These are phyloP conservation scores for Podila minutissima DNA, from an alignment of 192 early-diverging fungal genomes.

Conservation along the genomic window DNA sequence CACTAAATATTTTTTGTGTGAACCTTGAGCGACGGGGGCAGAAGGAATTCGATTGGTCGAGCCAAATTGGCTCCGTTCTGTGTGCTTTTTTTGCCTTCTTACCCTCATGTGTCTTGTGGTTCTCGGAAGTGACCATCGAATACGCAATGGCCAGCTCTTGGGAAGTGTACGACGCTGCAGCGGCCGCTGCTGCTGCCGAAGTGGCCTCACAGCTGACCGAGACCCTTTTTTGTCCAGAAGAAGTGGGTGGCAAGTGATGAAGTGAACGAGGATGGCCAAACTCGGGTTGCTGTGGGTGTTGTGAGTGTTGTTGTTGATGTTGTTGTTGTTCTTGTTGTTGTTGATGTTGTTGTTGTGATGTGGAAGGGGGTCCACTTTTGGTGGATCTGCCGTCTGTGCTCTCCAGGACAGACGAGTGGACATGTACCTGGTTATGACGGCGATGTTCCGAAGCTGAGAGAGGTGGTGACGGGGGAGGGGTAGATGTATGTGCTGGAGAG, in stretches of 20 bases:
- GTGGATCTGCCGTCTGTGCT: not conserved
- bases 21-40: too few species aligned
- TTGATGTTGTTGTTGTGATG: not conserved
- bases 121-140: slow-evolving; percentile 36
- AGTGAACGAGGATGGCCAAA: too few species aligned
- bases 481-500: slow-evolving; percentile 2
- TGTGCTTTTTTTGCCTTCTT: too few species aligned
- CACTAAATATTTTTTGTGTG: too few species aligned
- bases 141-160: slow-evolving; percentile 38
- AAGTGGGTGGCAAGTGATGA: too few species aligned
- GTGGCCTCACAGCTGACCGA: not conserved
- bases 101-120: too few species aligned
- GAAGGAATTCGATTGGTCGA: too few species aligned
- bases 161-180: slow-evolving; percentile 25
- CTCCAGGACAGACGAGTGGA: too few species aligned
- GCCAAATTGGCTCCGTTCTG: too few species aligned
- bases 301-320: not conserved
- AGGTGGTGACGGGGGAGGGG: slow-evolving; percentile 25
- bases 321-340: not conserved
- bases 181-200: slow-evolving; percentile 24
- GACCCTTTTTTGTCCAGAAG: too few species aligned
- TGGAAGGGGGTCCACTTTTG: not conserved
- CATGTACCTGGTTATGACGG: too few species aligned
- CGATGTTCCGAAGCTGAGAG: slow-evolving; percentile 7
- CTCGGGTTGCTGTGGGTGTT: too few species aligned